Base-by-base conservation (phyloP, 345 rosid genomes). In the Sonneratia caseolaris region DNA sequence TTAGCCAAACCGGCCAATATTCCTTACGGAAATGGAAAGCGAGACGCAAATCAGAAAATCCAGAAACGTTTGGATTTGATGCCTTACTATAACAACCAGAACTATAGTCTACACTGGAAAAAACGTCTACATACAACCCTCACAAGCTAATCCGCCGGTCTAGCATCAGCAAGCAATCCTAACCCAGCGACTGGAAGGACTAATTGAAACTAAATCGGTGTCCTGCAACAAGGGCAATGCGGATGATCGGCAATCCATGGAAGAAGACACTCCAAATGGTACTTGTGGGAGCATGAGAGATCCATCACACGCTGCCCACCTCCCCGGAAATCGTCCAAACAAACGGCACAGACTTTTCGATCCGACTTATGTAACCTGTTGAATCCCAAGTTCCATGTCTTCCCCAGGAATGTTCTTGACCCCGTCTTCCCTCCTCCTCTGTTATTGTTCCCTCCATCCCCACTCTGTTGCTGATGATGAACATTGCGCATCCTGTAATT, bases 251-350 rank as follows among this genome's bases (percentile, higher is more conserved):
- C 72, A 18, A 76, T 73, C 77, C 82, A 71, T 4, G 79, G 79
- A 32, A 76, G 75, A 68, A 73, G 56, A 71, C 82, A 80, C 40
- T 74, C 43, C 21, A 69, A 59, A 49, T 80, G 82, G 70, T 70
- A 80, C 70, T 49, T 67, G 53, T 76, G 82, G 43, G 75, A 73
- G 57, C 77, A 79, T 8, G 75, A 71, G 19, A 79, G 79, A 45
- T 70, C 45, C 45, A 65, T 51, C 1, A 70, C 61, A 61, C 24
- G 43, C n/a, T 74, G 47, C 38, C 9, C 57, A 21, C 47, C 69
- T 7, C 19, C 77, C 70, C 40, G 38, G 45, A 74, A 68, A 68
- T 64, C 68, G 65, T 74, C 73, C 16, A 78, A 68, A 64, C 81
- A 74, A 74, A 71, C 47, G 36, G 73, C 66, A 36, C 69, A 75